Conservation (phyloP, 495 filamentous ascomycete genomes). For the Aspergillus avenaceus region DNA sequence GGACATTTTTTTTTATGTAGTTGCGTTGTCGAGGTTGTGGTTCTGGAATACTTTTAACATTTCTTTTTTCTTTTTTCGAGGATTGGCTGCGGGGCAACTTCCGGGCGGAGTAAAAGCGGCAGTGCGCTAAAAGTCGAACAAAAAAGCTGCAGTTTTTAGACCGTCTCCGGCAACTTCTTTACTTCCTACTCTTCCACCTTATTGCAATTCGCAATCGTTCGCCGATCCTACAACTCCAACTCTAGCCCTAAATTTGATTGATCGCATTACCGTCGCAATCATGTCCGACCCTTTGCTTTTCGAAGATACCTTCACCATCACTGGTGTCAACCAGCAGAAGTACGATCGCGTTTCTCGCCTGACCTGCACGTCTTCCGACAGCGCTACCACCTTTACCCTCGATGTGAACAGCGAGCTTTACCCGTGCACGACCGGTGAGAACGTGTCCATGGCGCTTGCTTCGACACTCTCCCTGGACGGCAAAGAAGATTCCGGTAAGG, state of each 20-base stretch:
- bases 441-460: constrained; percentile 72
- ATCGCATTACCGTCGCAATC: constrained; percentile 21
- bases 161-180: background rate
- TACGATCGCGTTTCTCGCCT: constrained; percentile 94
- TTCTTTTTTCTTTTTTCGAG: constrained; percentile 10
- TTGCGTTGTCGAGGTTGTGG: constrained; percentile 1
- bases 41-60: background rate
- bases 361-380: constrained; percentile 64
- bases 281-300: constrained; percentile 83
- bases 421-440: constrained; percentile 66
- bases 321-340: constrained; percentile 69
- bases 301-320: constrained; percentile 87
- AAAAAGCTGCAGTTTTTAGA: constrained; percentile 55
- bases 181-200: background rate
- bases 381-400: constrained; percentile 69
- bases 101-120: constrained; percentile 22
- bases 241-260: background rate
- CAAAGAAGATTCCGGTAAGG: constrained; percentile 60
- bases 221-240: background rate
- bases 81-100: constrained; percentile 23
- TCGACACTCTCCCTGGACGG: constrained; percentile 85
- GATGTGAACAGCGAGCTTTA: constrained; percentile 96
- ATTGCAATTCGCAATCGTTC: background rate
- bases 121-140: constrained; percentile 22
- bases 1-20: constrained; percentile 54